Evolutionary conservation across 805 yeast genomes (phyloP).

Genomic region (Hanseniaspora hatyaiensis): DNA sequence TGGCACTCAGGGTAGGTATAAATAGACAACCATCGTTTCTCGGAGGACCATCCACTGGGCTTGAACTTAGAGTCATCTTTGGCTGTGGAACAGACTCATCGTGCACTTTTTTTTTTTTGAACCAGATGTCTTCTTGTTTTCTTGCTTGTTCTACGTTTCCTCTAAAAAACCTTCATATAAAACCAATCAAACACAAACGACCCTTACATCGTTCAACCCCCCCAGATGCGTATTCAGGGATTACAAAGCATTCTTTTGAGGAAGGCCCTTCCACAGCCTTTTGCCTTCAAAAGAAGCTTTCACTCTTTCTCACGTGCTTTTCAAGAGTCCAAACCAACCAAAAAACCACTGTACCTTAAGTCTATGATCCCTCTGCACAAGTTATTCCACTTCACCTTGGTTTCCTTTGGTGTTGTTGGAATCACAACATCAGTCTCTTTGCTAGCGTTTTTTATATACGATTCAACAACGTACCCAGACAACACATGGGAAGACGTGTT

Average conservation of each 20-base stretch:
- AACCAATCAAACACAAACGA: too few species aligned
- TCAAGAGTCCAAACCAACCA: slow-evolving; percentile 18
- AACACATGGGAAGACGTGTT: slow-evolving; percentile 35
- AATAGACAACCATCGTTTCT: too few species aligned
- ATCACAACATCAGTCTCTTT: slow-evolving; percentile 34
- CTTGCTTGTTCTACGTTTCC: too few species aligned
- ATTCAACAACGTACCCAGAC: slow-evolving; percentile 49
- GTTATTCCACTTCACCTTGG: slow-evolving; percentile 23
- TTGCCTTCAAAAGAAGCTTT: not conserved
- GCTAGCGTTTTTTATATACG: slow-evolving; percentile 48
- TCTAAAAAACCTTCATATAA: too few species aligned
- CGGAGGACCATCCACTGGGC: too few species aligned
- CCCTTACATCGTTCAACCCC: too few species aligned
- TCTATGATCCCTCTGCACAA: slow-evolving; percentile 29
- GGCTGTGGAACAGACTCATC: too few species aligned
- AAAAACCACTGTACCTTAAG: slow-evolving; percentile 22
- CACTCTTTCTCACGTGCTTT: not conserved
- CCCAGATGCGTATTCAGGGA: not conserved
- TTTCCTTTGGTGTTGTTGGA: slow-evolving; percentile 36
- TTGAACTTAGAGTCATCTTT: too few species aligned
- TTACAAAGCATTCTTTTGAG: not conserved
- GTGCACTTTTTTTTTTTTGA: too few species aligned
- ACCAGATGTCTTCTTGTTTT: too few species aligned
- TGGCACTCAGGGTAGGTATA: too few species aligned
- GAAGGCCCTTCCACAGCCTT: not conserved